Evolutionary conservation across 768 basidiomycete species (phyloP), one percentile per base, ranked within the genome.

Genomic region (Cantharellus cinnabarinus): DNA sequence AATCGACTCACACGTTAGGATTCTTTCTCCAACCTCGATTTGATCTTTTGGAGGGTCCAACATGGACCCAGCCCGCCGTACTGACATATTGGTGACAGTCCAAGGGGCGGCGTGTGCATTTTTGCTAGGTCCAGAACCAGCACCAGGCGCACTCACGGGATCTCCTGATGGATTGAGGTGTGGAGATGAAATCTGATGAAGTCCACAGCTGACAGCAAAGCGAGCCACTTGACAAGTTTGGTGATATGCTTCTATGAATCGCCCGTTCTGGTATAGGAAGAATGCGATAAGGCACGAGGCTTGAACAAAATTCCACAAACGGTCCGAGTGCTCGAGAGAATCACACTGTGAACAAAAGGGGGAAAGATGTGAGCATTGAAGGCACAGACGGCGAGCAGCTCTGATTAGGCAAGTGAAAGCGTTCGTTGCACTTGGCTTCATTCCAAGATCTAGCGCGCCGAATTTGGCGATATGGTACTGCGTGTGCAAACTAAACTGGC

Each of bases 51-150:
- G 56, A 14, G 56, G 56, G 14, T 57, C 56, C 5, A 57, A 41
- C 56, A 57, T 57, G 56, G 37, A 40, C 5, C 56, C 56, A 5
- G 56, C 56, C 15, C 62, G 38, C 35, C 62, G 53, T 3, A 62
- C 60, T 14, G 54, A 56, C 62, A 62, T 62, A 40, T 62, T 59
- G 42, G 62, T 63, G n/a, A 62, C 62, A 29, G 60, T 62, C 62
- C 62, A 62, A 10, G 62, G 62, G 4, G 62, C 62, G 2, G 38
- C 37, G 5, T 59, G 50, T 39, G 59, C 51, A 40, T 42, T 50
- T 10, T 48, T 35, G 4, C 58, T 50, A 40, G 50, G 37, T 37
- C 58, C 60, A 7, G 44, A 41, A 10, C 35, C 34, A 15, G 38
- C 5, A 10, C 15, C 52, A 54, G 10, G 10, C 15, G 7, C 34